These are phyloP conservation scores for Trichoderma simmonsii DNA, from an alignment of 2,329 filamentous ascomycete species.

Conservation along the genomic window DNA sequence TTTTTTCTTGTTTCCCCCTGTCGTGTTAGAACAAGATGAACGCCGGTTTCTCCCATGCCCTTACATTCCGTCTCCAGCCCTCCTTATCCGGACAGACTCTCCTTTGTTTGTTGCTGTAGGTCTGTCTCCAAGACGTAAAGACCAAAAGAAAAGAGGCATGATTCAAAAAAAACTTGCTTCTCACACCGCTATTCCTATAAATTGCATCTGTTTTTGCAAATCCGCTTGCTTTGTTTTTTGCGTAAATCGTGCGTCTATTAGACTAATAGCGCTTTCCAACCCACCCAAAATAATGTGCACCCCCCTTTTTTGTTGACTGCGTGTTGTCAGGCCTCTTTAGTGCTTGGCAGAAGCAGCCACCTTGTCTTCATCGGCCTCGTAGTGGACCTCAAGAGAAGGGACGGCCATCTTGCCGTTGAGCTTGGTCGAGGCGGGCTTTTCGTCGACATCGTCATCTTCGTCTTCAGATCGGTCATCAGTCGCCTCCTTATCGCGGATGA, in stretches of 20 bases:
- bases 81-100: background rate
- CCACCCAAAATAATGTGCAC: background rate
- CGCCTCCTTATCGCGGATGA: conserved; percentile 57
- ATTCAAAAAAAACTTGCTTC: background rate
- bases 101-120: background rate
- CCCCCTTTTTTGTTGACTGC: background rate
- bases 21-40: background rate
- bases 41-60: background rate
- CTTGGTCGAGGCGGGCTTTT: conserved; percentile 21
- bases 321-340: background rate
- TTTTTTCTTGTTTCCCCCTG: background rate
- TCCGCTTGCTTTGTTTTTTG: background rate
- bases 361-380: conserved; percentile 23
- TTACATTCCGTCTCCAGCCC: too few relatives aligned
- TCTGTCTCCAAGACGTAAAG: background rate
- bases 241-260: background rate
- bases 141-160: background rate
- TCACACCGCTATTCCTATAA: background rate
- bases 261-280: background rate
- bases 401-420: background rate
- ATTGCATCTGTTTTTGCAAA: background rate
- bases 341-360: background rate
- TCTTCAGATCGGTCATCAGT: conserved; percentile 71
- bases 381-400: conserved; percentile 25
- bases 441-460: conserved; percentile 52